Evolutionary conservation across 805 yeast genomes (phyloP).

Genomic region (Teunomyces tritomae): DNA sequence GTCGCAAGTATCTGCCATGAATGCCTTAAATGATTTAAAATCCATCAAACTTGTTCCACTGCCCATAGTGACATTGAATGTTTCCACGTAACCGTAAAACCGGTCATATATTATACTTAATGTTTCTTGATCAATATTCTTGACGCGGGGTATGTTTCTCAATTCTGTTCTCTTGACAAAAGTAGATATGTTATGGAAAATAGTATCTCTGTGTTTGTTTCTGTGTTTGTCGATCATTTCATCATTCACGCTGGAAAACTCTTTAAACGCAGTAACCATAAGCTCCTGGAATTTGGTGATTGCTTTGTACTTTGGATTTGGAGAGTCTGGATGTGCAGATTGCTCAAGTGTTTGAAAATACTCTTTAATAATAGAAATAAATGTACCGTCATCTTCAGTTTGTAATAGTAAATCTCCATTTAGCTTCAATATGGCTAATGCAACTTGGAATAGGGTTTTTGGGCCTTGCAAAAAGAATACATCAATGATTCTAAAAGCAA

Average conservation of each 20-base stretch:
- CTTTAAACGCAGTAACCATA: constrained; percentile 88
- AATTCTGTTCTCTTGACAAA: constrained; percentile 91
- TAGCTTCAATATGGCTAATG: constrained; percentile 82
- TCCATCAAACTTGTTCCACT: constrained; percentile 67
- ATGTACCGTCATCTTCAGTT: constrained; percentile 89
- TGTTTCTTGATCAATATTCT: constrained; percentile 54
- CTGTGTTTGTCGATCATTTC: constrained; percentile 69
- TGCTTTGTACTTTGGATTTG: constrained; percentile 58
- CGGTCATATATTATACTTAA: constrained; percentile 78
- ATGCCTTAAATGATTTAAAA: constrained; percentile 64
- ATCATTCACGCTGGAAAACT: constrained; percentile 78
- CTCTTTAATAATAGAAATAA: constrained; percentile 78
- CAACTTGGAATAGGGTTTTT: constrained; percentile 85
- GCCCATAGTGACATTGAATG: constrained; percentile 51
- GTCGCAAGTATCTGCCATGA: constrained; percentile 76
- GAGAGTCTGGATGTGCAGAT: constrained; percentile 71
- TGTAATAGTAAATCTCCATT: constrained; percentile 81
- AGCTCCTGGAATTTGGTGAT: constrained; percentile 87
- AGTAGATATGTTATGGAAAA: constrained; percentile 80
- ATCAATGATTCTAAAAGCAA: constrained; percentile 88
- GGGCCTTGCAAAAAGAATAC: constrained; percentile 89
- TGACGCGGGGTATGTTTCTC: constrained; percentile 76
- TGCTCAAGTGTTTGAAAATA: constrained; percentile 78
- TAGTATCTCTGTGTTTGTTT: constrained; percentile 66
- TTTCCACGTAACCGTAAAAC: constrained; percentile 71